Percentiles rank a stretch among this genome's conserved stretches.
Evolutionary conservation across 768 basidiomycete species (phyloP).

Genomic region (Mycena olivaceomarginata): DNA sequence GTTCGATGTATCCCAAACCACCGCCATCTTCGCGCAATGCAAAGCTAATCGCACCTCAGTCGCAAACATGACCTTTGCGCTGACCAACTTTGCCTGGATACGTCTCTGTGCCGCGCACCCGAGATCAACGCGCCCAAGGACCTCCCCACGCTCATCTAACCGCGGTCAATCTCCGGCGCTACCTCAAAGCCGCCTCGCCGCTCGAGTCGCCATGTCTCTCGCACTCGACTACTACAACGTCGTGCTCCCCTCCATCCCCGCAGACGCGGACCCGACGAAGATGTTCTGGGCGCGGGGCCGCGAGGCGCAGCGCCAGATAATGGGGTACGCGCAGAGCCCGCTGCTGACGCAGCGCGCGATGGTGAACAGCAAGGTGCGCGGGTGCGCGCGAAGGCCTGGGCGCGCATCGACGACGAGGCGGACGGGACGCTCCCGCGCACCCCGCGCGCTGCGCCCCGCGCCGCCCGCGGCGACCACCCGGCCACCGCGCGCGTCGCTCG

Average conservation of each 20-base stretch:
- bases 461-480: background rate
- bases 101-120: slow-evolving; percentile 27
- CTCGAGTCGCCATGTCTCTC: slow-evolving; percentile 42
- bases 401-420: slow-evolving; percentile 70
- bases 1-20: slow-evolving; percentile 36
- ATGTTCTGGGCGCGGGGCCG: slow-evolving; percentile 44
- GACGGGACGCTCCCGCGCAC: slow-evolving; percentile 44
- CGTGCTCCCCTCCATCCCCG: slow-evolving; percentile 44
- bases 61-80: slow-evolving; percentile 39
- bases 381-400: slow-evolving; percentile 57
- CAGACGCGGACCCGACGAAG: background rate
- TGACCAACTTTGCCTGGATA: slow-evolving; percentile 46
- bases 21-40: slow-evolving; percentile 36
- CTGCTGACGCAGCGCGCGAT: slow-evolving; percentile 40
- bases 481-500: slow-evolving; percentile 7
- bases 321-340: slow-evolving; percentile 32
- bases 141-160: slow-evolving; percentile 47
- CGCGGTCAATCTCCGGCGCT: slow-evolving; percentile 44
- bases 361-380: slow-evolving; percentile 37
- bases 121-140: slow-evolving; percentile 29
- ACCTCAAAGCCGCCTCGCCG: slow-evolving; percentile 36
- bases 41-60: slow-evolving; percentile 42
- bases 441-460: slow-evolving; percentile 5
- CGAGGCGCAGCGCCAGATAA: slow-evolving; percentile 42
- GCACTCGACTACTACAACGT: slow-evolving; percentile 48